These are phyloP conservation scores for Microcos paniculata DNA, from an alignment of 345 rosid species.

Conservation along the genomic window DNA sequence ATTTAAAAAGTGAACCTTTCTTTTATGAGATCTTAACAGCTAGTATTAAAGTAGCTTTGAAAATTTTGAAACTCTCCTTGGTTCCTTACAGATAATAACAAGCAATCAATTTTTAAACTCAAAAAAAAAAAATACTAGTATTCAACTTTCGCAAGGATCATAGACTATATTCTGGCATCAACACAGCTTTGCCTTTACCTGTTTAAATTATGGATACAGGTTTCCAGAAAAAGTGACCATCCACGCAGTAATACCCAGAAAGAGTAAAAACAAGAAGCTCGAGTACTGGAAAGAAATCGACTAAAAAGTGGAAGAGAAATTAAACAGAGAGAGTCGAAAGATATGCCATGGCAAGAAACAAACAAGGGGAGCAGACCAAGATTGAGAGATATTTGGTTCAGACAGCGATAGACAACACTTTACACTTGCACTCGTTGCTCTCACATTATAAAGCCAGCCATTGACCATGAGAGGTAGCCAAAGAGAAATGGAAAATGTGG, in stretches of 20 bases:
- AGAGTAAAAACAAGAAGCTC: not conserved
- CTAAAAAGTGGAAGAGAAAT: too few species aligned
- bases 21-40: not conserved
- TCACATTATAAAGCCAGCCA: not conserved
- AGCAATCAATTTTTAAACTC: not conserved
- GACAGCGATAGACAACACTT: not conserved
- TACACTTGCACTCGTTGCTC: not conserved
- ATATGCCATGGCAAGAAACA: not conserved
- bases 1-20: not conserved
- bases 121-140: not conserved
- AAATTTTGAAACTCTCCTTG: not conserved
- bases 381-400: not conserved
- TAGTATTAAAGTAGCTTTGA: constrained; percentile 3
- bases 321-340: too few species aligned
- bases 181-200: not conserved
- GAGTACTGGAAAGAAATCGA: not conserved
- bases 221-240: not conserved
- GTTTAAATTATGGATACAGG: not conserved
- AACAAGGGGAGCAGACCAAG: not conserved
- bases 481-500: not conserved
- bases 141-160: not conserved
- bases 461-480: not conserved
- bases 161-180: not conserved
- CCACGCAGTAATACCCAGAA: not conserved
- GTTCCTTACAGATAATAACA: not conserved